Evolutionary conservation across 345 rosid genomes (phyloP).

Genomic region (Limnanthes douglasii): DNA sequence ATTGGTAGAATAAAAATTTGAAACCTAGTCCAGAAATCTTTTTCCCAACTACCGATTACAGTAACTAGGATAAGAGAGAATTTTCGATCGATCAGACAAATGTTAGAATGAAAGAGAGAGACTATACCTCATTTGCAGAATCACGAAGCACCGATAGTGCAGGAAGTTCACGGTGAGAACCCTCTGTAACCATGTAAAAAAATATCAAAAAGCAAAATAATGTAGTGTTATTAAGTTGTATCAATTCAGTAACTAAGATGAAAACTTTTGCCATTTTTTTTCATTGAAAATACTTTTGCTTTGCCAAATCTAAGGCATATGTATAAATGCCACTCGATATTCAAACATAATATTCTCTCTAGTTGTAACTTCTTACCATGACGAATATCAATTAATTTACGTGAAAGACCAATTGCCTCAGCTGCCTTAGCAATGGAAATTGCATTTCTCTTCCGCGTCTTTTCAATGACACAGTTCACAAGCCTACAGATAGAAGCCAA

Average conservation of each 20-base stretch:
- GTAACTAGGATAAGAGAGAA: not conserved
- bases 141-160: slow-evolving; percentile 61
- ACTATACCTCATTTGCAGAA: slow-evolving; percentile 50
- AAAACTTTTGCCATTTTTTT: too few species aligned
- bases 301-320: not conserved
- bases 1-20: too few species aligned
- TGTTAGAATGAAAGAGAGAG: not conserved
- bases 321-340: not conserved
- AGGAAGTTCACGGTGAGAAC: slow-evolving; percentile 82
- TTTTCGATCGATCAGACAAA: not conserved
- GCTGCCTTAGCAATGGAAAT: slow-evolving; percentile 91
- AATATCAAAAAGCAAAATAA: too few species aligned
- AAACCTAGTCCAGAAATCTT: too few species aligned
- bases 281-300: not conserved
- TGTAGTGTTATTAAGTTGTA: too few species aligned
- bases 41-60: too few species aligned
- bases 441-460: slow-evolving; percentile 47
- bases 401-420: slow-evolving; percentile 62
- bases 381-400: slow-evolving; percentile 74
- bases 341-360: not conserved
- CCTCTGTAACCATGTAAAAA: slow-evolving; percentile 37
- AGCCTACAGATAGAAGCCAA: slow-evolving; percentile 35
- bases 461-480: slow-evolving; percentile 83
- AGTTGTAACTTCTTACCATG: slow-evolving; percentile 47
- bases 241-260: too few species aligned